phyloP scores from a whole-genome alignment of 306 rosid genomes.

The Citrullus colocynthis region DNA sequence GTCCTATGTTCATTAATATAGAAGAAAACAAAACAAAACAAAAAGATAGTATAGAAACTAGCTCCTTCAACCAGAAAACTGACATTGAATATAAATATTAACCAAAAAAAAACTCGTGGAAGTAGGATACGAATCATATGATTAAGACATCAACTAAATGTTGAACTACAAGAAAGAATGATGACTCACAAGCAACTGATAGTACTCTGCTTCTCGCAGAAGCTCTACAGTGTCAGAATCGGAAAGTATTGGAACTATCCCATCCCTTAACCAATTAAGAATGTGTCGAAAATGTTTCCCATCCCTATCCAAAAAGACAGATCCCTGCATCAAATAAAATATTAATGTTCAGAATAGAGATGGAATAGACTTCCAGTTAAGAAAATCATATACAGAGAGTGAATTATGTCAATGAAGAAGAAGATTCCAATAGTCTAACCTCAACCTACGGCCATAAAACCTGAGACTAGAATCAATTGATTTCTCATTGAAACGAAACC shows the following conservation, averaged over 20 bases:
- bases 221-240: slow-evolving; percentile 50
- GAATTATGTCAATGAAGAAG: not conserved
- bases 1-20: too few relatives aligned
- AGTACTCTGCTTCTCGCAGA: slow-evolving; percentile 80
- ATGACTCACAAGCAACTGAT: slow-evolving; percentile 64
- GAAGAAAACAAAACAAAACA: too few relatives aligned
- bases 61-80: not conserved
- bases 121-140: not conserved
- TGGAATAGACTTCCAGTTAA: not conserved
- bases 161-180: slow-evolving; percentile 6
- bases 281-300: slow-evolving; percentile 83
- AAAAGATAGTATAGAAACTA: not conserved
- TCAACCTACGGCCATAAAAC: not conserved
- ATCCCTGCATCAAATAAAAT: slow-evolving; percentile 40
- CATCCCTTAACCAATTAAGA: slow-evolving; percentile 92
- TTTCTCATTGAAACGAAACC: not conserved
- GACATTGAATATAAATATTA: not conserved
- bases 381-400: not conserved
- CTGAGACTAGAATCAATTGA: not conserved
- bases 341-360: not conserved
- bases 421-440: not conserved
- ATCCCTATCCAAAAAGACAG: slow-evolving; percentile 77
- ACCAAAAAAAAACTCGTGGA: not conserved
- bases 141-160: not conserved
- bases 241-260: slow-evolving; percentile 53